Evolutionary conservation across 2,329 filamentous ascomycete species (phyloP).

Genomic region (Alternaria infectoria): DNA sequence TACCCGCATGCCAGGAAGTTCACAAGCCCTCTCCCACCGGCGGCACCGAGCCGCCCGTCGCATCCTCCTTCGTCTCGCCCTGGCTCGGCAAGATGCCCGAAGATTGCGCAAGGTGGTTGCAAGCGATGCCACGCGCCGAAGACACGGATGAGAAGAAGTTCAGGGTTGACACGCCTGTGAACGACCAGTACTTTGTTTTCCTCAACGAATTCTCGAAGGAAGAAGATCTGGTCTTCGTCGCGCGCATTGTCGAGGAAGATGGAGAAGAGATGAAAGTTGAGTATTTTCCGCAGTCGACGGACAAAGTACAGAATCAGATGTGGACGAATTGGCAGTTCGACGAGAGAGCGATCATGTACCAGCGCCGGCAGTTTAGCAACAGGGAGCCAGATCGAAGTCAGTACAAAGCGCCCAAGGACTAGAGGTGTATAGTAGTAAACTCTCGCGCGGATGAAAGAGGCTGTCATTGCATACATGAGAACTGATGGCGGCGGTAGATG

Average conservation of each 20-base stretch:
- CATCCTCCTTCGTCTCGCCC: not conserved
- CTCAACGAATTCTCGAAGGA: constrained; percentile 17
- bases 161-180: not conserved
- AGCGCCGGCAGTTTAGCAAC: not conserved
- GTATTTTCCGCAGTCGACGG: constrained; percentile 5
- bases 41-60: no score
- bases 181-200: constrained; percentile 2
- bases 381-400: constrained; percentile 9
- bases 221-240: constrained; percentile 8
- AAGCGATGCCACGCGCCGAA: not conserved
- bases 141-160: not conserved
- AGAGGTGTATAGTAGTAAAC: not conserved
- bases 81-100: not conserved
- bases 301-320: constrained; percentile 2
- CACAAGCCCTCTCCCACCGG: not conserved
- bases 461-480: not conserved
- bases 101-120: not conserved
- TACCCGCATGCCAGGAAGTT: not conserved
- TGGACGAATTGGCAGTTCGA: constrained; percentile 4
- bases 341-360: constrained; percentile 2
- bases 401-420: not conserved
- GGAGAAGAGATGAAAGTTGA: constrained; percentile 4
- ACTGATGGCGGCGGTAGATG: not conserved
- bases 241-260: constrained; percentile 2
- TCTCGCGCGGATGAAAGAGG: not conserved